Base-by-base conservation (phyloP, 2,329 filamentous ascomycete genomes). In the Annulohypoxylon truncatum region DNA sequence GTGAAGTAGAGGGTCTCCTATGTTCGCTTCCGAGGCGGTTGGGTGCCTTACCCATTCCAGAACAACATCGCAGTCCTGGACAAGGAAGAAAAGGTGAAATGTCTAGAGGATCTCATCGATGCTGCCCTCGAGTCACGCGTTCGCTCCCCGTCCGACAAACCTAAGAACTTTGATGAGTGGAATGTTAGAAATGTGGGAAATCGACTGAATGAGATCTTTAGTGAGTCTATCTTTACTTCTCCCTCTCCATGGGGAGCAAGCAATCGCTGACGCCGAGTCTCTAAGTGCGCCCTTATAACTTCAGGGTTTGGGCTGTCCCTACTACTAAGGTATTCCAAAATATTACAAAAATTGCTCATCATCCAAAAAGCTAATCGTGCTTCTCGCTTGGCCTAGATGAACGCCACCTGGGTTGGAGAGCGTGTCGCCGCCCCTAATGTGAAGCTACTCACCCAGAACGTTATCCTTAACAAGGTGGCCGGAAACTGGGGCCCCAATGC, bases 201-300 rank as follows among this genome's bases (percentile, higher is more conserved):
- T 10, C 31, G 31, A 33, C 31, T 33, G 8, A 33, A 33, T 33
- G 31, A 33, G 94, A 98, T 98, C 77, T 80, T 98, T 75, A 90
- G 96, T 76, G 96, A 92, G 85, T n/a, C n/a, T n/a, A n/a, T n/a
- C n/a, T n/a, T n/a, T n/a, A n/a, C n/a, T n/a, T n/a, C n/a, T n/a
- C n/a, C n/a, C n/a, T n/a, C n/a, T n/a, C n/a, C n/a, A n/a, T n/a
- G n/a, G n/a, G n/a, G n/a, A n/a, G n/a, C n/a, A 94, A 96, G 96
- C 76, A 84, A 88, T 75, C 94, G 94, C 75, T 33, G 31, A 87
- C 98, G 76, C 94, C 94, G 72, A 90, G 98, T 80, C 87, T 95
- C 74, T 99, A 99, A 88, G 98, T 99, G 96, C 88, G 96, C 76
- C 96, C 96, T 57, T 99, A 99, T 88, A 99, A 99, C 89, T 99